A percentile compares a stretch with the other conserved stretches of the same genome.
Evolutionary conservation across 2,329 filamentous ascomycete species (phyloP).

Genomic region (Aspergillus transmontanensis): DNA sequence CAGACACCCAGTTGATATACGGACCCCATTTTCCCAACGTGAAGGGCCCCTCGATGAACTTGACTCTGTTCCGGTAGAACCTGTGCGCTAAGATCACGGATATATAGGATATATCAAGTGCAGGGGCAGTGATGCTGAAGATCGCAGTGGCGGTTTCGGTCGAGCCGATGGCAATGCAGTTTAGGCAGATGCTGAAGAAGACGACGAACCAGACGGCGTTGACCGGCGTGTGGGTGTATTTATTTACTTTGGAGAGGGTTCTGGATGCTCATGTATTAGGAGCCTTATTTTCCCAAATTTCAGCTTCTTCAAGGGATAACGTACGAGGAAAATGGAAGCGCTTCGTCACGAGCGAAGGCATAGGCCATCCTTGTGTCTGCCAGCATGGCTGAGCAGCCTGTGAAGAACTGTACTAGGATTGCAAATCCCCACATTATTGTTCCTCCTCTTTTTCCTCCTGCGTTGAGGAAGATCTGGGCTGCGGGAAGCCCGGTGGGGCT

Average conservation of each 20-base stretch:
- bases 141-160: constrained; percentile 51
- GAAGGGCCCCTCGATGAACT: constrained; percentile 61
- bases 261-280: constrained; percentile 30
- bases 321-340: constrained; percentile 62
- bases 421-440: constrained; percentile 64
- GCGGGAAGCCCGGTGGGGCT: constrained; percentile 64
- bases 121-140: constrained; percentile 56
- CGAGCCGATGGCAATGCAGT: constrained; percentile 50
- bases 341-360: constrained; percentile 62
- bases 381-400: constrained; percentile 65
- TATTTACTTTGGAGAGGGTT: constrained; percentile 57
- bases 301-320: constrained; percentile 12
- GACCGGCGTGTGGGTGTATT: constrained; percentile 59
- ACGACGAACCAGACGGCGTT: constrained; percentile 68
- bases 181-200: constrained; percentile 55
- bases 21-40: constrained; percentile 59
- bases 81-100: constrained; percentile 62
- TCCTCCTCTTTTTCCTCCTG: constrained; percentile 58
- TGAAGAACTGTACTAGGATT: constrained; percentile 67
- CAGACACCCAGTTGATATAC: constrained; percentile 58
- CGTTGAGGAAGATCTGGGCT: constrained; percentile 63
- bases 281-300: neutral
- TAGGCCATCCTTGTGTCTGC: constrained; percentile 66
- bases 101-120: constrained; percentile 58
- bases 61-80: constrained; percentile 54